These are phyloP conservation scores for Jatropha multifida DNA, from an alignment of 441 rosid genomes.

Conservation along the genomic window DNA sequence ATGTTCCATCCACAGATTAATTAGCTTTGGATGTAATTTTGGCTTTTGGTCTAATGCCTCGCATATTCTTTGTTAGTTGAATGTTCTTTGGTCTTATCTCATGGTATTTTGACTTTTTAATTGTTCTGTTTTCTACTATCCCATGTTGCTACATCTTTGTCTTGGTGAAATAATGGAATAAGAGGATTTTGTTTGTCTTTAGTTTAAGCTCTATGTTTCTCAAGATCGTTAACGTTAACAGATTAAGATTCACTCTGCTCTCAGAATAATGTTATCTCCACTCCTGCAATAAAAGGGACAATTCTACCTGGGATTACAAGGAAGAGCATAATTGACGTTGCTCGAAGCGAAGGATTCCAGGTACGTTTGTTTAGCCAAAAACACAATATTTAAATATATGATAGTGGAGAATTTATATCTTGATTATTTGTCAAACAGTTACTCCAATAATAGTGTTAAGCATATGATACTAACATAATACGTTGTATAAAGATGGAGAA, in stretches of 20 bases:
- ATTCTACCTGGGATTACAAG: conserved; percentile 90
- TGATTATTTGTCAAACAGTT: conserved; percentile 9
- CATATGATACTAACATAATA: background rate
- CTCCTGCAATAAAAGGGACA: conserved; percentile 85
- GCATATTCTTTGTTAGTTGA: background rate
- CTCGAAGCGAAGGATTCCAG: conserved; percentile 73
- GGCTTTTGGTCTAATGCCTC: background rate
- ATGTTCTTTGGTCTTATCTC: background rate
- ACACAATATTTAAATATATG: background rate
- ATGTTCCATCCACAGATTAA: background rate
- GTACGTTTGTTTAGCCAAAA: conserved; percentile 31
- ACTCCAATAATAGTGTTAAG: background rate
- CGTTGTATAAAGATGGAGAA: background rate
- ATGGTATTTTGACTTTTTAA: background rate
- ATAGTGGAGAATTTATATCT: conserved; percentile 2
- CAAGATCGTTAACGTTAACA: conserved; percentile 14
- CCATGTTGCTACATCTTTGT: background rate
- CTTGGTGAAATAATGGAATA: background rate
- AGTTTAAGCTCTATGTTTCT: conserved; percentile 8
- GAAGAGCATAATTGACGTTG: conserved; percentile 88
- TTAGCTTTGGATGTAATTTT: background rate
- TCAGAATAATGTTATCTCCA: conserved; percentile 63
- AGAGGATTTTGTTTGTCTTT: background rate
- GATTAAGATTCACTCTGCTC: conserved; percentile 22
- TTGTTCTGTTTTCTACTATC: background rate